Conservation (phyloP, 305 asterid species). For the Coffea humblotiana region DNA sequence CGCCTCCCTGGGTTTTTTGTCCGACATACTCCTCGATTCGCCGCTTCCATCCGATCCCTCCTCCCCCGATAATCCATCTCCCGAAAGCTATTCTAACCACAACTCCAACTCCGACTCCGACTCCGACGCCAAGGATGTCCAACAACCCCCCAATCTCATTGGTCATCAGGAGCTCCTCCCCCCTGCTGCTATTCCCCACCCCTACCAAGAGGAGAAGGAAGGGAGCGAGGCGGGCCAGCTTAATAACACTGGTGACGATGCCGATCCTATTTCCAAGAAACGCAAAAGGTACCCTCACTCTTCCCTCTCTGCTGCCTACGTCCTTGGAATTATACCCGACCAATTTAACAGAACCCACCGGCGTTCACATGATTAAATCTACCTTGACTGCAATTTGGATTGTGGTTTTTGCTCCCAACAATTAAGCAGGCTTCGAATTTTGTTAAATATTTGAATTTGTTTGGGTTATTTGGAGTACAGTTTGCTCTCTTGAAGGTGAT, state of each 20-base stretch:
- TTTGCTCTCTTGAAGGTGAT: neutral
- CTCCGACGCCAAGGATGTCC: too few species aligned
- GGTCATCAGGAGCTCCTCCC: neutral
- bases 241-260: neutral
- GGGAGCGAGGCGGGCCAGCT: neutral
- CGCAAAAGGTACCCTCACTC: conserved; percentile 34
- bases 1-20: conserved; percentile 19
- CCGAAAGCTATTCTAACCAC: neutral
- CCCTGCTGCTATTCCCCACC: conserved; percentile 5
- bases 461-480: neutral
- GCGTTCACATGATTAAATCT: too few species aligned
- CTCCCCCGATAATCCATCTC: conserved; percentile 3
- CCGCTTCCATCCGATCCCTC: conserved; percentile 15
- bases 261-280: conserved; percentile 38
- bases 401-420: neutral
- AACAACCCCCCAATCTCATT: neutral
- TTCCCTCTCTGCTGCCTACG: too few species aligned
- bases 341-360: neutral
- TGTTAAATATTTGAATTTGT: neutral
- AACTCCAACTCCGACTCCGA: neutral
- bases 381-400: neutral
- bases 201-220: neutral
- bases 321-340: neutral
- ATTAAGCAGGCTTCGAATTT: too few species aligned
- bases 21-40: conserved; percentile 33